These are phyloP conservation scores for Chlorella sp. DNA, from an alignment of 139 green algal genomes.

Conservation along the genomic window DNA sequence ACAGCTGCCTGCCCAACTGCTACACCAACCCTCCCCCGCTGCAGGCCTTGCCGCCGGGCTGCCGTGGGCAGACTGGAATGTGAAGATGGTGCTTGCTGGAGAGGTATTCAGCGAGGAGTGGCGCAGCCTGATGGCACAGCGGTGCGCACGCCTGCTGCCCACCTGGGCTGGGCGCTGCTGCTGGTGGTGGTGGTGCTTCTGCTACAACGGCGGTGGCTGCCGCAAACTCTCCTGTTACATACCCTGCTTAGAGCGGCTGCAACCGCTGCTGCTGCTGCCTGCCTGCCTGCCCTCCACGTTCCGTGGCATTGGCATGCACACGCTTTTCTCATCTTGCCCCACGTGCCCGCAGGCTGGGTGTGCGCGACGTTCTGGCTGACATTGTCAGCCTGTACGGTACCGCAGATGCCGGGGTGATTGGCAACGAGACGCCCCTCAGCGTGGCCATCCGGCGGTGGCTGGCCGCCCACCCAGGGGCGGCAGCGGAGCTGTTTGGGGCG, in stretches of 20 bases:
- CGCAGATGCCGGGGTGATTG: slow-evolving; percentile 21
- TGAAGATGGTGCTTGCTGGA: slow-evolving; percentile 31
- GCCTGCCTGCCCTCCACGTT: background rate
- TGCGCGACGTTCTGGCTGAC: slow-evolving; percentile 6
- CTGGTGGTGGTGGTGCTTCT: too few species aligned
- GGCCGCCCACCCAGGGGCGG: background rate
- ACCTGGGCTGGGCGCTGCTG: too few species aligned
- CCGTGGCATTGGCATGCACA: too few species aligned
- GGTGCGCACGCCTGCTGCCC: background rate
- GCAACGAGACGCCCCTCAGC: slow-evolving; percentile 12
- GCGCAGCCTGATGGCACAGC: slow-evolving; percentile 15
- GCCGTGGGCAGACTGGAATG: background rate
- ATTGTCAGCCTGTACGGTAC: slow-evolving; percentile 15
- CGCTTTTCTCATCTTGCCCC: too few species aligned
- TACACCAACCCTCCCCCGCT: background rate
- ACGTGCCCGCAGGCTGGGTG: slow-evolving; percentile 1
- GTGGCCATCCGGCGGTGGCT: slow-evolving; percentile 27
- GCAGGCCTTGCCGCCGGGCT: slow-evolving; percentile 14
- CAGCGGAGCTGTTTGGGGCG: slow-evolving; percentile 22
- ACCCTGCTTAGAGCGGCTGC: too few species aligned
- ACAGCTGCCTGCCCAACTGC: too few species aligned
- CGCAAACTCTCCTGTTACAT: too few species aligned
- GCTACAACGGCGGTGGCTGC: too few species aligned
- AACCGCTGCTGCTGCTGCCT: background rate
- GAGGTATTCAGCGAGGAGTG: slow-evolving; percentile 43